Evolutionary conservation across 495 filamentous ascomycete species (phyloP).

Genomic region (Penicillium egyptiacum): DNA sequence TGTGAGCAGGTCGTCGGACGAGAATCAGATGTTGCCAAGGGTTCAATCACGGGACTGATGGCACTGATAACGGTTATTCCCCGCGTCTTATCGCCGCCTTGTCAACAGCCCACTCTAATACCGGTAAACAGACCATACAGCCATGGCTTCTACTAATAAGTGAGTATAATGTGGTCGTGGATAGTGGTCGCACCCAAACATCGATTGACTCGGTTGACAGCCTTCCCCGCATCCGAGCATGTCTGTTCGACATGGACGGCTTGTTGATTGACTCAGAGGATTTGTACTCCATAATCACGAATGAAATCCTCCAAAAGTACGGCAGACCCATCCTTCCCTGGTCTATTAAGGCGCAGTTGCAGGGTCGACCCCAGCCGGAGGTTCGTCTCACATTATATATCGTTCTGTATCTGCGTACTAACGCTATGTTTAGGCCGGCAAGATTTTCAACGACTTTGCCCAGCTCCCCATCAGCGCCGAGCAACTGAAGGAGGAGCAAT

Average conservation of each 20-base stretch:
- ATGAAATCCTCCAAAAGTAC: slow-evolving; percentile 74
- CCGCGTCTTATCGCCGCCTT: slow-evolving; percentile 24
- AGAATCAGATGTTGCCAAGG: slow-evolving; percentile 12
- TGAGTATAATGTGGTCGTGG: background rate
- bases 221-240: slow-evolving; percentile 79
- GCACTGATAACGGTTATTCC: slow-evolving; percentile 16
- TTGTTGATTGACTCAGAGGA: slow-evolving; percentile 94
- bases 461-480: slow-evolving; percentile 72
- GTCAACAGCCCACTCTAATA: background rate
- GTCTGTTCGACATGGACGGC: slow-evolving; percentile 99
- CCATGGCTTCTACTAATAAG: slow-evolving; percentile 21
- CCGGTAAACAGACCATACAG: slow-evolving; percentile 6
- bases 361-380: slow-evolving; percentile 81
- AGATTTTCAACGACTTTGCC: slow-evolving; percentile 79
- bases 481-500: slow-evolving; percentile 59
- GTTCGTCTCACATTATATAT: slow-evolving; percentile 35
- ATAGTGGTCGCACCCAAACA: background rate
- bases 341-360: slow-evolving; percentile 90
- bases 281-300: slow-evolving; percentile 80
- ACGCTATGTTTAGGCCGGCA: slow-evolving; percentile 27
- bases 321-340: slow-evolving; percentile 75
- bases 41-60: slow-evolving; percentile 28
- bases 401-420: background rate
- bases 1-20: slow-evolving; percentile 9
- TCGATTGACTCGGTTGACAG: slow-evolving; percentile 37